Base-by-base conservation (phyloP, 345 rosid species). In the Dipteronia sinensis region DNA sequence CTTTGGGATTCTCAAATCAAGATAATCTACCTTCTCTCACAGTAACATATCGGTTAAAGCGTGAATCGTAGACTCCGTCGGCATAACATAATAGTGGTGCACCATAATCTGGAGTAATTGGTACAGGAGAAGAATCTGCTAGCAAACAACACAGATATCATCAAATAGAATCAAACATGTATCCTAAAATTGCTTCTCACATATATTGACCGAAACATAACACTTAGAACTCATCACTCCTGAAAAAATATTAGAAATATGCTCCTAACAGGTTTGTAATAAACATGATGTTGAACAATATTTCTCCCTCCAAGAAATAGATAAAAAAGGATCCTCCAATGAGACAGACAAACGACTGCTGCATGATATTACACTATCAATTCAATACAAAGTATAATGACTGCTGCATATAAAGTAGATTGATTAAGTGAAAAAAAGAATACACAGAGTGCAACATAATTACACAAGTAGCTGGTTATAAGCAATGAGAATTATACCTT, bases 101-200 rank as follows among this genome's bases (percentile, higher is more conserved):
- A 17, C 97, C 97, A 77, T 88, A 90, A 82, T 95, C 95, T 0
- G 91, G 97, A n/a, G 99, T 92, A 69, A 95, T 84, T 23, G 98
- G 92, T 22, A 67, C 80, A 1, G 93, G 96, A 76, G 82, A 59
- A 61, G 91, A 75, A 89, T 80, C 97, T 91, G 81, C 56, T 13
- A 31, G 16, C 85, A 82, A 67, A 27, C 71, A 75, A 2, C 17
- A 72, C 22, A 72, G 5, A 51, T 25, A 74, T 81, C 74, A 83
- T 68, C 53, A 73, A 17, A 74, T 47, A 23, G 23, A 55, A 73
- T 51, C 0, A 10, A 61, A 53, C n/a, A 23, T 44, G 29, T 20
- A 47, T 4, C 22, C 25, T 3, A 46, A 62, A 61, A 51, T 31
- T 40, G 7, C 17, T 67, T 20, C 40, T 20, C 40, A 58, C 53